Base-by-base conservation (phyloP, 192 early-diverging fungal genomes). In the Coemansia sp. region DNA sequence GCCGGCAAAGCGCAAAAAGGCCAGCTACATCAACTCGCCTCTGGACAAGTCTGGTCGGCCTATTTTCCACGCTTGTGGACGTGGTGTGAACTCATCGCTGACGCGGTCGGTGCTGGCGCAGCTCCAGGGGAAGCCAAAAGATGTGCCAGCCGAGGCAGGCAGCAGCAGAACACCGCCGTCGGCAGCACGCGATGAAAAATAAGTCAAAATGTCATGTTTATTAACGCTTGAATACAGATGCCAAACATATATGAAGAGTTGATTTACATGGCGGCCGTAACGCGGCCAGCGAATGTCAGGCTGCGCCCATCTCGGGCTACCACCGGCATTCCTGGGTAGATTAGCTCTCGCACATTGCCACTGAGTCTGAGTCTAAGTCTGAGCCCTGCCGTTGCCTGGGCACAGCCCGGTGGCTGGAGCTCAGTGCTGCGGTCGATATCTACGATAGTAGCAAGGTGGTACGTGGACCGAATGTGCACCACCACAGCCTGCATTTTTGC, bases 31-130 rank as follows among this genome's bases (percentile, higher is more conserved):
- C 10, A 56, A 59, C 24, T 62, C 73, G 55, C 78, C 78, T 5
- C 25, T 75, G 39, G 78, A 81, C 45, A 27, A 49, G 35, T 48
- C 45, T 3, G 78, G 78, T 8, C 71, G 66, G 37, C 78, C 78
- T 5, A 62, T 81, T 12, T 81, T 81, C 39, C 64, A 72, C 32
- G 32, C 70, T 1, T 81, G 78, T 47, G 78, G 78, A 24, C 78
- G 78, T n/a, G 78, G 78, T 50, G 78, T 81, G 22, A 67, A 81
- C 49, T 81, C 78, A 1, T 81, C 78, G 38, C 73, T 81, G 24
- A 81, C 78, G 1, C 48, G 78, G 27, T 65, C 78, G 8, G 72
- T 81, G 22, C 65, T 81, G 51, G 78, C 78, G 3, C 73, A 81
- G 70, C 56, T 81, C 19, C 78, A 81, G 57, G 52, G 49, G 19